A percentile compares a stretch with the other conserved stretches of the same genome.
Evolutionary conservation across 805 yeast species (phyloP).

Genomic region (Saturnispora sanitii): DNA sequence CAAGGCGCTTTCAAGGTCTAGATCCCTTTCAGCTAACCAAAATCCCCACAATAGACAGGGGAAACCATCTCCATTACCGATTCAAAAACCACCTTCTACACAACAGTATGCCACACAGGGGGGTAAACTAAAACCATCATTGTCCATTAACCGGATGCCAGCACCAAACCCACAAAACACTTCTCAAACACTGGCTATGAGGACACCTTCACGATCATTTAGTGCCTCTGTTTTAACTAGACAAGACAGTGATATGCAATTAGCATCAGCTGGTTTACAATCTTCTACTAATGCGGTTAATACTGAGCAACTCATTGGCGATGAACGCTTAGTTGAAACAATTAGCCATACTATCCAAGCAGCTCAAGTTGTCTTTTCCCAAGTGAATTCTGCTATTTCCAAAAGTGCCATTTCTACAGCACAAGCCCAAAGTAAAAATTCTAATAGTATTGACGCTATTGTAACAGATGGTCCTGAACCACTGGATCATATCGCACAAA

Average conservation of each 20-base stretch:
- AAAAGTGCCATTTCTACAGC: constrained; percentile 52
- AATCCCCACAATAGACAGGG: constrained; percentile 2
- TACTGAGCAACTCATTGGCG: constrained; percentile 15
- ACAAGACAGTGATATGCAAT: constrained; percentile 24
- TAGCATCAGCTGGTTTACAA: not conserved
- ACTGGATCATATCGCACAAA: constrained; percentile 37
- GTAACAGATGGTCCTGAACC: constrained; percentile 6
- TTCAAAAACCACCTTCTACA: constrained; percentile 8
- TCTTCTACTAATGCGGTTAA: not conserved
- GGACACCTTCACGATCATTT: constrained; percentile 18
- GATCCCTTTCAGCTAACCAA: not conserved
- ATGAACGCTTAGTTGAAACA: constrained; percentile 23
- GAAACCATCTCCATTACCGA: constrained; percentile 6
- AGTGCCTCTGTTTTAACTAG: constrained; percentile 10
- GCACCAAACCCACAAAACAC: constrained; percentile 11
- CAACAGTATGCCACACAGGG: constrained; percentile 5
- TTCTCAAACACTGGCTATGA: constrained; percentile 5
- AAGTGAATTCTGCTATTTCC: constrained; percentile 57
- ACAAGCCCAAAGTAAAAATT: constrained; percentile 18
- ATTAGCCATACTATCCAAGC: constrained; percentile 29
- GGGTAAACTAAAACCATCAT: constrained; percentile 4
- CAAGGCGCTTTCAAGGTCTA: not conserved
- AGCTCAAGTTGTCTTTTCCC: constrained; percentile 71
- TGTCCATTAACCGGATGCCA: constrained; percentile 5
- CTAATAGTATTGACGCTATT: not conserved